Evolutionary conservation across 352 stramenopile genomes (phyloP), one percentile per base, ranked within the genome.

Genomic region (Thalassiosira mediterranea): DNA sequence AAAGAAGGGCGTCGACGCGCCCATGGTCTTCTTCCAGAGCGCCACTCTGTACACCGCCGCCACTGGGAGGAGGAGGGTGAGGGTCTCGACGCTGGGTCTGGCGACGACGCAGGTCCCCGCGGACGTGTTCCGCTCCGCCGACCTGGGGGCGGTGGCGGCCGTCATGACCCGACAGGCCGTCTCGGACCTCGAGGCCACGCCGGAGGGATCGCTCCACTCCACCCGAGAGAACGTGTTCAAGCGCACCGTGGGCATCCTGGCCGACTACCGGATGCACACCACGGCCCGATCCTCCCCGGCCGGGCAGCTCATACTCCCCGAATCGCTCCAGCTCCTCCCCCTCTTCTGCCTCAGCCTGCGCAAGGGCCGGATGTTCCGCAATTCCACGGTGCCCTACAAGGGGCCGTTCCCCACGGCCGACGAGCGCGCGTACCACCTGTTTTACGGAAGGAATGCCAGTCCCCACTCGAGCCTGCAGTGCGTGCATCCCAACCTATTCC

Each of bases 11-110:
- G 72, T 72, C 23, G 46, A 84, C 15, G 32, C 40, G 1, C 54
- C 54, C 2, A 81, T 85, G 54, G 74, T 84, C 34, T 93, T 81
- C 56, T 81, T 91, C 58, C 87, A 93, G 69, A 81, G 80, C 17
- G 87, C 84, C 15, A 34, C 89, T 1, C 52, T 93, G 15, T 93
- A 90, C 54, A 91, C 84, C 2, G 85, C 84, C 17, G 25, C 79
- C 13, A 83, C 72, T 42, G 84, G 85, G 8, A 38, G 65, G 47
- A 68, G 87, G 59, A 60, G 78, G 29, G 79, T 93, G 3, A 69
- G 87, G 17, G 79, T 93, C 29, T 89, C 83, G 10, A 93, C 87
- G 0, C 70, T 93, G 34, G 87, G 75, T 57, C 26, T 93, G 7
- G 46, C 48, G 3, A 81, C 76, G 4, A 70, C 77, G 21, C 65